phyloP scores from a whole-genome alignment of 345 rosid species.

The Stellera chamaejasme region DNA sequence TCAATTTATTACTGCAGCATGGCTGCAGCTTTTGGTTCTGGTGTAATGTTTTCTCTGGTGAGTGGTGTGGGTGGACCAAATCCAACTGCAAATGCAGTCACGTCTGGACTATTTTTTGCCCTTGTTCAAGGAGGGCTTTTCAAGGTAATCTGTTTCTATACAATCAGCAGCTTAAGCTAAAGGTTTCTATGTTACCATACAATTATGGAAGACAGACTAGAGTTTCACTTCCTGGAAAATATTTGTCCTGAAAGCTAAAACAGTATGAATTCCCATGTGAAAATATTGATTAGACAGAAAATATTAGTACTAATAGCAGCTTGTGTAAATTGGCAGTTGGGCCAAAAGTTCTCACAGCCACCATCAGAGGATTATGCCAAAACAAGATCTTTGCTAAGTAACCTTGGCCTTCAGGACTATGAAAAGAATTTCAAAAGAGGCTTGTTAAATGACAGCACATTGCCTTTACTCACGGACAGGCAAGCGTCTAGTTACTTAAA shows the following conservation, averaged over 20 bases:
- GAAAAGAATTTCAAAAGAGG: constrained; percentile 93
- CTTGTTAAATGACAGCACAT: constrained; percentile 64
- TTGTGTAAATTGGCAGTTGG: constrained; percentile 43
- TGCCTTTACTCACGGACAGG: constrained; percentile 94
- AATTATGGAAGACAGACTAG: constrained; percentile 1
- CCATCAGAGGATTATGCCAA: constrained; percentile 54
- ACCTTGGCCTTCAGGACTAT: constrained; percentile 77
- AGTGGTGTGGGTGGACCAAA: constrained; percentile 77
- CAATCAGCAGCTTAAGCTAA: neutral
- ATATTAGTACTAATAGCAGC: constrained; percentile 1
- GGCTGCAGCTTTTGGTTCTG: constrained; percentile 95
- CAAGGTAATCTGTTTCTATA: constrained; percentile 42
- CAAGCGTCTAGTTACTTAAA: constrained; percentile 20
- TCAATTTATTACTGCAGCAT: constrained; percentile 44
- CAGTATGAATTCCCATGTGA: neutral
- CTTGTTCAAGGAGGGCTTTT: constrained; percentile 74
- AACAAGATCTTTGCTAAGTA: constrained; percentile 52
- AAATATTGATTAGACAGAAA: neutral
- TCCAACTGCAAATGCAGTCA: constrained; percentile 54
- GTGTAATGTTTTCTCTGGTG: constrained; percentile 74
- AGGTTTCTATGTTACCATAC: neutral
- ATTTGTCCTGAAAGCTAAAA: neutral
- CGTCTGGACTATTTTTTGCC: constrained; percentile 75
- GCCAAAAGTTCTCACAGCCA: constrained; percentile 61
- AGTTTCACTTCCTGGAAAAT: constrained; percentile 1